These are phyloP conservation scores for Porphyrellus cyaneotinctus DNA, from an alignment of 768 basidiomycete species.

Conservation along the genomic window DNA sequence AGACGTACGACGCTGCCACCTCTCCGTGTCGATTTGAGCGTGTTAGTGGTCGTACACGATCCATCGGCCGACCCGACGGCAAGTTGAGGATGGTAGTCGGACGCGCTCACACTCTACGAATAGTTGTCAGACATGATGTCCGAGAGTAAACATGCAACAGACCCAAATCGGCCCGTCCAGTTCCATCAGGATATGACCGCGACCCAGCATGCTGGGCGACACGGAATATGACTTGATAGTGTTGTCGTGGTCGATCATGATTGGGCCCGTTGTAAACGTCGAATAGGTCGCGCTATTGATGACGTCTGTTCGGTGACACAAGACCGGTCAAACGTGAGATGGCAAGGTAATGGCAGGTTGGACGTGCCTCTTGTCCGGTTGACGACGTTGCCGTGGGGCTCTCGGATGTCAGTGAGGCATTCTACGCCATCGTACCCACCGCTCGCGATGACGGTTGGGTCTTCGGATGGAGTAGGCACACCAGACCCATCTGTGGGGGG, in stretches of 20 bases:
- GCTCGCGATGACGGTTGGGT: slow-evolving; percentile 72
- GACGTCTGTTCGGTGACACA: slow-evolving; percentile 46
- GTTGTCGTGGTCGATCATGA: slow-evolving; percentile 83
- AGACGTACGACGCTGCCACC: slow-evolving; percentile 66
- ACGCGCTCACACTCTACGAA: slow-evolving; percentile 61
- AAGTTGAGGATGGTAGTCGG: slow-evolving; percentile 85
- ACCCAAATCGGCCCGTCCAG: slow-evolving; percentile 85
- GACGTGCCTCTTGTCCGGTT: slow-evolving; percentile 70
- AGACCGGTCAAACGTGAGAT: neutral
- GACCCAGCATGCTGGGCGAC: slow-evolving; percentile 67
- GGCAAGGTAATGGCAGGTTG: neutral
- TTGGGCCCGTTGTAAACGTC: slow-evolving; percentile 60
- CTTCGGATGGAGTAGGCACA: slow-evolving; percentile 39
- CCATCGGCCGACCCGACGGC: slow-evolving; percentile 85
- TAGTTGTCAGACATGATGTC: neutral
- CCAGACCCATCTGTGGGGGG: slow-evolving; percentile 55
- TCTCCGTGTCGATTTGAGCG: slow-evolving; percentile 60
- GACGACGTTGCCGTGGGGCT: slow-evolving; percentile 61
- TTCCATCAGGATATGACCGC: slow-evolving; percentile 68
- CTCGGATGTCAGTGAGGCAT: slow-evolving; percentile 72
- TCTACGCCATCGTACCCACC: slow-evolving; percentile 80
- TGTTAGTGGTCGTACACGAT: slow-evolving; percentile 68
- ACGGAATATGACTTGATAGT: slow-evolving; percentile 71
- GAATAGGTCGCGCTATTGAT: slow-evolving; percentile 67
- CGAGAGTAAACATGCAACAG: slow-evolving; percentile 20